These are phyloP conservation scores for Kondoa subrosea DNA, from an alignment of 768 basidiomycete species.

Conservation along the genomic window DNA sequence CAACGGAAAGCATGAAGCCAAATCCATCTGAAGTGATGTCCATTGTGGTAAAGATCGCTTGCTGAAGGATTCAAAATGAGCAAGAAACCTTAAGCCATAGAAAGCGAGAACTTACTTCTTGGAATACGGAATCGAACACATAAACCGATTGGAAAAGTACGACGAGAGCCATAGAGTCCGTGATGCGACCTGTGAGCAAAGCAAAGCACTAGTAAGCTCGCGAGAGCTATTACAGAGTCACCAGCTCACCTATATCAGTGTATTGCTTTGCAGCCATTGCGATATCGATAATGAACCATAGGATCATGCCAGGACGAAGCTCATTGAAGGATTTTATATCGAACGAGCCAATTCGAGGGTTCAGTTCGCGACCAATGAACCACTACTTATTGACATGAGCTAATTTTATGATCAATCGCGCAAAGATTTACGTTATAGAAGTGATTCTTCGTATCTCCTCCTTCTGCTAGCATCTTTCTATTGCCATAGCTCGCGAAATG, in stretches of 20 bases:
- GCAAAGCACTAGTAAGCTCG: background rate
- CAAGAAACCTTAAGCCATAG: background rate
- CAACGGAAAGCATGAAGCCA: slow-evolving; percentile 73
- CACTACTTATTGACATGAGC: slow-evolving; percentile 41
- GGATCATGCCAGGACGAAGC: slow-evolving; percentile 71
- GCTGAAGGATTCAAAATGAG: slow-evolving; percentile 35
- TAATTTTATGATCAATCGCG: background rate
- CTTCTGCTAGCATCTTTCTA: slow-evolving; percentile 63
- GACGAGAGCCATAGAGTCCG: slow-evolving; percentile 85
- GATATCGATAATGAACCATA: slow-evolving; percentile 80
- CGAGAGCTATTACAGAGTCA: background rate
- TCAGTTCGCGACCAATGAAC: slow-evolving; percentile 85
- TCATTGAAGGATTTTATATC: slow-evolving; percentile 60
- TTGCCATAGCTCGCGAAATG: slow-evolving; percentile 37
- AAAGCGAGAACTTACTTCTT: slow-evolving; percentile 47
- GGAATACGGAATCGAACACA: slow-evolving; percentile 68
- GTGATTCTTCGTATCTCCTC: slow-evolving; percentile 73
- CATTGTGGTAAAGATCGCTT: slow-evolving; percentile 83
- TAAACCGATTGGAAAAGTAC: slow-evolving; percentile 73
- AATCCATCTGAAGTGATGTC: slow-evolving; percentile 96
- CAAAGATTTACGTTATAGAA: slow-evolving; percentile 65
- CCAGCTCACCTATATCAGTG: slow-evolving; percentile 34
- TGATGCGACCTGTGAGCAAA: slow-evolving; percentile 30
- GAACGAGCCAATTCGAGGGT: slow-evolving; percentile 63
- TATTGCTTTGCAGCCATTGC: slow-evolving; percentile 84